phyloP scores from a whole-genome alignment of 805 yeast genomes.

The Lachancea mirantina region DNA sequence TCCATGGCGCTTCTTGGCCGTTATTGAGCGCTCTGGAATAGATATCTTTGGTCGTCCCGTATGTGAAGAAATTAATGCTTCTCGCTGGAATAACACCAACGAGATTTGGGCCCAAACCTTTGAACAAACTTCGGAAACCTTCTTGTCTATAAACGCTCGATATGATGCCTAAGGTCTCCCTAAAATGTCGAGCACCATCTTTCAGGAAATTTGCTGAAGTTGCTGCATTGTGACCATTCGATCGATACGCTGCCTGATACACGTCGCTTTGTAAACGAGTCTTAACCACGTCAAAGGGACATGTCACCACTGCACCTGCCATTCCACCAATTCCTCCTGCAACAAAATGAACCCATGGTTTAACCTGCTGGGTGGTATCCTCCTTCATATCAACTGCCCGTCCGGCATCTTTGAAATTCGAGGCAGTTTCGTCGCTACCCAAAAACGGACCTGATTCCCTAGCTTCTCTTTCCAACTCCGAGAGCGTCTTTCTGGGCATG shows the following conservation, averaged over 20 bases:
- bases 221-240: constrained; percentile 12
- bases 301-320: constrained; percentile 92
- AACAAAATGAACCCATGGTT: constrained; percentile 72
- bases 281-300: constrained; percentile 94
- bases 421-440: constrained; percentile 66
- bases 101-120: constrained; percentile 93
- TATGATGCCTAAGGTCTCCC: constrained; percentile 72
- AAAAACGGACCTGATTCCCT: constrained; percentile 52
- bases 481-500: constrained; percentile 25
- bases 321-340: constrained; percentile 95
- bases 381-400: constrained; percentile 3
- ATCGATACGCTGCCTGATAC: constrained; percentile 49
- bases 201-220: constrained; percentile 29
- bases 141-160: constrained; percentile 62
- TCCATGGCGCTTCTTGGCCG: constrained; percentile 74
- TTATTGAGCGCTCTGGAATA: constrained; percentile 59
- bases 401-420: constrained; percentile 39
- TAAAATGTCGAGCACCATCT: constrained; percentile 63
- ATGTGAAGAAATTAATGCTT: constrained; percentile 91
- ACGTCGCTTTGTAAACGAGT: constrained; percentile 91
- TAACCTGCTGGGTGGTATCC: constrained; percentile 26
- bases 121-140: constrained; percentile 81
- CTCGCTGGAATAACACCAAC: constrained; percentile 98
- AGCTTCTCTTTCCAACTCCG: constrained; percentile 46
- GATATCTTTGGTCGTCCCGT: constrained; percentile 84